Conservation (phyloP, 257 asterid genomes). For the Salvia splendens region DNA sequence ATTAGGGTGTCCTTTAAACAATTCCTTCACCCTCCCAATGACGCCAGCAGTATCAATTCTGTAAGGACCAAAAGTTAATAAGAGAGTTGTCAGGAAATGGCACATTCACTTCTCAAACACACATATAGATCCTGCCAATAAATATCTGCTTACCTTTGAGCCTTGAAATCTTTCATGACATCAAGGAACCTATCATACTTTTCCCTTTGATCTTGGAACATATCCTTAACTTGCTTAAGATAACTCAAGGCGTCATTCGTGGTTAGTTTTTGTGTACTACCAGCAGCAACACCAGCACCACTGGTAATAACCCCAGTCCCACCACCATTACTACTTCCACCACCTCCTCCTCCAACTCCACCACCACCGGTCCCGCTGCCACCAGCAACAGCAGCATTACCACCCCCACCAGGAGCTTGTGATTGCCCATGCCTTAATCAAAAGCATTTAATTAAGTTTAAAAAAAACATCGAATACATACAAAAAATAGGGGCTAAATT, state of each 20-base stretch:
- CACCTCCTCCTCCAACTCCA: conserved; percentile 33
- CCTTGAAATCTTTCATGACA: conserved; percentile 98
- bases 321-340: conserved; percentile 43
- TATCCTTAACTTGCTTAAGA: conserved; percentile 96
- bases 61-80: conserved; percentile 38
- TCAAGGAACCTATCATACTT: conserved; percentile 94
- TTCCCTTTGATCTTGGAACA: conserved; percentile 90
- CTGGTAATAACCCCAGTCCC: conserved; percentile 44
- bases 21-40: conserved; percentile 87
- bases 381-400: conserved; percentile 26
- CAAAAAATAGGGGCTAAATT: conserved; percentile 10
- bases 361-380: conserved; percentile 37
- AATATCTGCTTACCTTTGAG: conserved; percentile 67
- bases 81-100: conserved; percentile 21
- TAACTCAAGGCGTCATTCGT: conserved; percentile 89
- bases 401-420: conserved; percentile 53
- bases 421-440: conserved; percentile 59
- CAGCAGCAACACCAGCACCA: conserved; percentile 49
- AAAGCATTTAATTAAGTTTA: conserved; percentile 10
- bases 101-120: conserved; percentile 23
- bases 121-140: conserved; percentile 20
- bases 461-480: conserved; percentile 4
- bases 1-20: conserved; percentile 89
- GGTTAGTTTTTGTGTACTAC: conserved; percentile 73
- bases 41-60: conserved; percentile 96